Percentiles rank a stretch among this genome's conserved stretches.
These are phyloP conservation scores for Aspergillus affinis DNA, from an alignment of 495 filamentous ascomycete species.

Conservation along the genomic window DNA sequence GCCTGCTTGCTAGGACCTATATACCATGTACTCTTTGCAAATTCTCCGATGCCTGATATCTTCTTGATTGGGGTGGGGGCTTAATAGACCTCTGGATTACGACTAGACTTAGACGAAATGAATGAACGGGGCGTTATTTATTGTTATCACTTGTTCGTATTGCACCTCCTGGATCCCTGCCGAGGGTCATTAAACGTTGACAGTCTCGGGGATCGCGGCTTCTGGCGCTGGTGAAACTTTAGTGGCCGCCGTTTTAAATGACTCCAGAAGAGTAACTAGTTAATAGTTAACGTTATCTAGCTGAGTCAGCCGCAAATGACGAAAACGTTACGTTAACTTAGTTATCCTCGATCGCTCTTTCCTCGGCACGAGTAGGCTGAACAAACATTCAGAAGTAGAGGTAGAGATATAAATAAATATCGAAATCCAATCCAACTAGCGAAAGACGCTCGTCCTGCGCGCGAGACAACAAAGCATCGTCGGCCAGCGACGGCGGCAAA, in stretches of 20 bases:
- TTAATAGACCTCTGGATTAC: constrained; percentile 17
- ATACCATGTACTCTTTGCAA: background rate
- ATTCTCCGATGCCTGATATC: background rate
- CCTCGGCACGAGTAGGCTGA: too few species aligned
- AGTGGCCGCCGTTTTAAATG: too few species aligned
- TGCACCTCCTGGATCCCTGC: too few species aligned
- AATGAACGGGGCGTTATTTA: constrained; percentile 10
- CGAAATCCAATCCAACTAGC: background rate
- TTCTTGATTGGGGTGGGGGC: background rate
- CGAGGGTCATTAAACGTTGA: too few species aligned
- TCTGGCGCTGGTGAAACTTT: too few species aligned
- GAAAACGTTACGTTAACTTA: too few species aligned
- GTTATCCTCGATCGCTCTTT: too few species aligned
- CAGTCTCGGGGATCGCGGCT: too few species aligned
- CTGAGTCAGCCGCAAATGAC: too few species aligned
- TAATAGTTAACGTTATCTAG: too few species aligned
- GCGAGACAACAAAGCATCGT: constrained; percentile 1
- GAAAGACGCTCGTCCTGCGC: background rate
- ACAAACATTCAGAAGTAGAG: constrained; percentile 1
- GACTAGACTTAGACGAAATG: constrained; percentile 22
- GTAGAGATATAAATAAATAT: constrained; percentile 9
- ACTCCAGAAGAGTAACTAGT: too few species aligned
- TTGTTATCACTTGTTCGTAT: background rate
- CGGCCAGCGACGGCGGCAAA: too few species aligned
- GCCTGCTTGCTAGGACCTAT: background rate